A percentile compares a stretch with the other conserved stretches of the same genome.
phyloP scores from a whole-genome alignment of 1,139 yeast genomes.

The Geotrichum klebahnii region DNA sequence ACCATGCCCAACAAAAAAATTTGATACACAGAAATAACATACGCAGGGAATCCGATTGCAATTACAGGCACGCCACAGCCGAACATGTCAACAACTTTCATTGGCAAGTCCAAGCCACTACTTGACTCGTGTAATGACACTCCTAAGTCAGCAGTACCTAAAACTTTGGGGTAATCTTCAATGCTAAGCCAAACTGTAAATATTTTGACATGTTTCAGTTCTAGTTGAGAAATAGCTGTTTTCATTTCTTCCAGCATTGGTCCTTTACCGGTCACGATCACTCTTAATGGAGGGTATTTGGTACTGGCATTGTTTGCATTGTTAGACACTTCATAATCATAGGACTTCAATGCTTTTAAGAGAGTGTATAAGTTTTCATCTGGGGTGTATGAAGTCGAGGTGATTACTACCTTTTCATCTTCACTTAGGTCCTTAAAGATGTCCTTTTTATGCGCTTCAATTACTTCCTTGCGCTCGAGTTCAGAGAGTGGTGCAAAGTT shows the following conservation, averaged over 20 bases:
- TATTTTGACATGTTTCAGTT: slow-evolving; percentile 45
- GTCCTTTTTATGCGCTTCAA: slow-evolving; percentile 36
- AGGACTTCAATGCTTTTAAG: slow-evolving; percentile 59
- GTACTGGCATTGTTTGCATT: slow-evolving; percentile 1
- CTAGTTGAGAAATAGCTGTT: slow-evolving; percentile 36
- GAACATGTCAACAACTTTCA: slow-evolving; percentile 94
- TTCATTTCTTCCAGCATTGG: slow-evolving; percentile 62
- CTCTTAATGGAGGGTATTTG: slow-evolving; percentile 50
- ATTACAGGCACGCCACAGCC: slow-evolving; percentile 95
- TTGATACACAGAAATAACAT: slow-evolving; percentile 1
- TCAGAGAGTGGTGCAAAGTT: slow-evolving; percentile 55
- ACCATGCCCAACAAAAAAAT: not conserved
- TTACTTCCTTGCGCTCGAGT: slow-evolving; percentile 40
- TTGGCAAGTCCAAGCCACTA: slow-evolving; percentile 91
- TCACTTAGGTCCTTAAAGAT: slow-evolving; percentile 44
- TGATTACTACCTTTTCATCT: slow-evolving; percentile 61
- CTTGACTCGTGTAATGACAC: slow-evolving; percentile 87
- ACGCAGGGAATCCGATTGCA: slow-evolving; percentile 68
- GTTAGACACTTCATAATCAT: slow-evolving; percentile 43
- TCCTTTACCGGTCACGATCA: slow-evolving; percentile 91
- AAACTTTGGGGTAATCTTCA: slow-evolving; percentile 73
- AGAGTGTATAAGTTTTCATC: slow-evolving; percentile 82
- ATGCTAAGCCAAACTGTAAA: slow-evolving; percentile 71
- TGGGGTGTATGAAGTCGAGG: slow-evolving; percentile 91
- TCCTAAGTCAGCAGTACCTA: slow-evolving; percentile 80